Base-by-base conservation (phyloP, 306 rosid genomes). In the Luffa acutangula region DNA sequence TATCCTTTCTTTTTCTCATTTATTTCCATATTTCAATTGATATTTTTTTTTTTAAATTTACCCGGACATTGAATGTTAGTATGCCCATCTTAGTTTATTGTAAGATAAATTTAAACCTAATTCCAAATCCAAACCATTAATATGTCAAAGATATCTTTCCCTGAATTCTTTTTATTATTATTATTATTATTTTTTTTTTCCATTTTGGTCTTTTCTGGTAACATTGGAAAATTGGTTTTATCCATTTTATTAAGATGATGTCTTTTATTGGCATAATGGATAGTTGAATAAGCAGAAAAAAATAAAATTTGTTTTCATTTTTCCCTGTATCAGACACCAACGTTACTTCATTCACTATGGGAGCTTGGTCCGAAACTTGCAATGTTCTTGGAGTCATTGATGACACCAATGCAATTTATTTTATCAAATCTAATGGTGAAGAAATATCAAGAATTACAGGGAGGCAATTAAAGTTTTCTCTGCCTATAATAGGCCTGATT, bases 351-450 rank as follows among this genome's bases (percentile, higher is more conserved):
- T 95, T 89, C 90, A 89, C 89, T 63, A 72, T 88, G 53, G 99
- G 99, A 82, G 82, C 92, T 77, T 95, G 98, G 97, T 95, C 99
- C 2, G 94, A 89, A 59, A 87, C 86, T 71, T 93, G 90, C 75
- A 90, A 90, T 63, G 76, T 93, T 90, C 97, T 95, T 72, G 97
- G 97, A 65, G 90, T 95, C 82, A 88, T 83, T 76, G 97, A 93
- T 77, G 93, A 95, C 46, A 81, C 79, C 53, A 91, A 89, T 83
- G 86, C 93, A 9, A 75, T 95, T 39, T 91, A 89, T 90, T 91
- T 95, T 84, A 85, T 95, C 85, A 93, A 91, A 82, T 85, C 82
- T 53, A 90, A 83, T 34, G 99, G 98, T 53, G 97, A 90, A 64
- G 91, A 91, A 77, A 86, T 93, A 66, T 80, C 85, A 31, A 88